Evolutionary conservation across 768 basidiomycete genomes (phyloP), one percentile per base, ranked within the genome.

Genomic region (Coprinopsis strossmayeri): DNA sequence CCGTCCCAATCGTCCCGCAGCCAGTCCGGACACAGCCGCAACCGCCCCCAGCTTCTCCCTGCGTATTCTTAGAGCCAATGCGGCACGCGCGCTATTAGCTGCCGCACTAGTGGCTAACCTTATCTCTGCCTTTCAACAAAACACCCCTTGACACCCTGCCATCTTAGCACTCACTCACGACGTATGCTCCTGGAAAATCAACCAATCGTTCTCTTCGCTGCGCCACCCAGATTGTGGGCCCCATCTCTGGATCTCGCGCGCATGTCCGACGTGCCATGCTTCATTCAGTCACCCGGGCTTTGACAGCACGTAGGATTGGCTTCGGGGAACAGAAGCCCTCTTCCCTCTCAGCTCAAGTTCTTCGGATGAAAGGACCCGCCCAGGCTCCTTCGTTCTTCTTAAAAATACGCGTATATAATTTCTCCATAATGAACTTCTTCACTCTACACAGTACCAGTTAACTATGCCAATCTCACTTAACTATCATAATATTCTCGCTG

Each of bases 201-300:
- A 10, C 3, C 41, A 26, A 40, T 41, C 34, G 32, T 35, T 26
- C 32, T 13, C 34, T 25, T 34, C 45, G 24, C 27, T 38, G 27
- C 51, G 51, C 51, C 51, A 52, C 51, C 28, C 45, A 52, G 46
- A 52, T 48, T 52, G 51, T 21, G n/a, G 12, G 13, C 46, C 23
- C 10, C 10, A 5, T 9, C 35, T 17, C 32, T 21, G 46, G 47
- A 53, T 49, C 37, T 48, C 43, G 25, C 12, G 45, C 18, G 50
- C 45, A 41, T 46, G 45, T 46, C 34, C 18, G 50, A 51, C 43
- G 30, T 28, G n/a, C n/a, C n/a, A n/a, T n/a, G n/a, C n/a, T n/a
- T n/a, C 26, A 17, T 49, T 45, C 48, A 45, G 27, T 34, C 27
- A 50, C 11, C 42, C n/a, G n/a, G n/a, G 21, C 20, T 32, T 46